A percentile compares a stretch with the other conserved stretches of the same genome.
Conservation (phyloP, 2,329 filamentous ascomycete species). For the Tolypocladium guangdongense region DNA sequence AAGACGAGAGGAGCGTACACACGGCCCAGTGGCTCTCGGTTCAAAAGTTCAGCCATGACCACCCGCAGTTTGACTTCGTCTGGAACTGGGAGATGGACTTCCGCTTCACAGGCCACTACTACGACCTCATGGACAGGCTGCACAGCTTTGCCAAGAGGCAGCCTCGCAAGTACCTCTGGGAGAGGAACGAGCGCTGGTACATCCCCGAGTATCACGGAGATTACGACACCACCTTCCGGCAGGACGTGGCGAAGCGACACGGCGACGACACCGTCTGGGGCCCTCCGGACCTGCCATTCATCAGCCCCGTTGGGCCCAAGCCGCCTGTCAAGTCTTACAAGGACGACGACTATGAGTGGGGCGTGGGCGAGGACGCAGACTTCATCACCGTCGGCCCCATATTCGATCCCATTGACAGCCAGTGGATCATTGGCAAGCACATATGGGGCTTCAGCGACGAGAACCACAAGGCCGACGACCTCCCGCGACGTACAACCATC, state of each 20-base stretch:
- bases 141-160: conserved; percentile 52
- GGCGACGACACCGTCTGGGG: conserved; percentile 56
- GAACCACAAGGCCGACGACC: conserved; percentile 37
- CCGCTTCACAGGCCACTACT: conserved; percentile 69
- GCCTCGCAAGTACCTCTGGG: conserved; percentile 63
- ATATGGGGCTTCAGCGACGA: conserved; percentile 54
- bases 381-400: conserved; percentile 68
- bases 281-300: conserved; percentile 44
- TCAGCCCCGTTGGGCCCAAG: conserved; percentile 50
- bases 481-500: conserved; percentile 66
- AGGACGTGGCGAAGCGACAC: conserved; percentile 45
- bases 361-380: conserved; percentile 65
- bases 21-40: conserved; percentile 59
- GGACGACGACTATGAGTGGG: conserved; percentile 64
- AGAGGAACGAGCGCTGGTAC: conserved; percentile 62
- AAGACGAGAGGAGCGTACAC: conserved; percentile 40
- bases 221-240: conserved; percentile 57
- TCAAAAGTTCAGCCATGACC: conserved; percentile 64
- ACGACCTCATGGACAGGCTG: conserved; percentile 63
- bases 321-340: conserved; percentile 47
- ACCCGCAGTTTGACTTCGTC: conserved; percentile 69
- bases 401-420: conserved; percentile 61
- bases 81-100: conserved; percentile 89
- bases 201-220: conserved; percentile 58
- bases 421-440: conserved; percentile 61